A percentile compares a stretch with the other conserved stretches of the same genome.
phyloP scores from a whole-genome alignment of 2,329 filamentous ascomycete species.

The Huntiella bhutanensis region DNA sequence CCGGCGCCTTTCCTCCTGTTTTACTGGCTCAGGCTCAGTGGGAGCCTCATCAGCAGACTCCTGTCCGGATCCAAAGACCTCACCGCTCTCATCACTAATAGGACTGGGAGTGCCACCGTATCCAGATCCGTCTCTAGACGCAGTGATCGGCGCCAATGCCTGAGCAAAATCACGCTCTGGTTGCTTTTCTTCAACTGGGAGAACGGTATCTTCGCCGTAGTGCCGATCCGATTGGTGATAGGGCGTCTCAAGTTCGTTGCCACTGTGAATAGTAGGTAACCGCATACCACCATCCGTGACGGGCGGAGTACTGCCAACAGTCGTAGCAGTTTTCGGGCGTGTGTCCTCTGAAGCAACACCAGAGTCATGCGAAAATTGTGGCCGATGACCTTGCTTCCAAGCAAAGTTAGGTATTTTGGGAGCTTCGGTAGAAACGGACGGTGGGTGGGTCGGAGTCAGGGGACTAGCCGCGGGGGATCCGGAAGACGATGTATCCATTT shows the following conservation, averaged over 20 bases:
- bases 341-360: conserved; percentile 1
- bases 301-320: not conserved
- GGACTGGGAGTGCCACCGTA: conserved; percentile 21
- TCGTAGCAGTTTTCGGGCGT: not conserved
- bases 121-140: conserved; percentile 46
- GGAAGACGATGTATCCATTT: not conserved
- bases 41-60: conserved; percentile 6
- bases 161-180: conserved; percentile 35
- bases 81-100: conserved; percentile 19
- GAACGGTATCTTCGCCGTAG: conserved; percentile 2
- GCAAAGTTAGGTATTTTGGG: conserved; percentile 5
- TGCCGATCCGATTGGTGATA: conserved; percentile 18
- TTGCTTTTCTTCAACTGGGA: conserved; percentile 1
- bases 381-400: conserved; percentile 3
- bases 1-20: no score
- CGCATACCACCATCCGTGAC: conserved; percentile 14
- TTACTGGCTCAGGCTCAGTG: not conserved
- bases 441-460: not conserved
- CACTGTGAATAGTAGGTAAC: conserved; percentile 12
- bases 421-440: not conserved
- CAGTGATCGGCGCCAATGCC: conserved; percentile 52
- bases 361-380: conserved; percentile 2
- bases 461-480: not conserved
- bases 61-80: conserved; percentile 5
- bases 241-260: conserved; percentile 10